Base-by-base conservation (phyloP, 805 yeast genomes). In the Saccharomycopsis sp. region DNA sequence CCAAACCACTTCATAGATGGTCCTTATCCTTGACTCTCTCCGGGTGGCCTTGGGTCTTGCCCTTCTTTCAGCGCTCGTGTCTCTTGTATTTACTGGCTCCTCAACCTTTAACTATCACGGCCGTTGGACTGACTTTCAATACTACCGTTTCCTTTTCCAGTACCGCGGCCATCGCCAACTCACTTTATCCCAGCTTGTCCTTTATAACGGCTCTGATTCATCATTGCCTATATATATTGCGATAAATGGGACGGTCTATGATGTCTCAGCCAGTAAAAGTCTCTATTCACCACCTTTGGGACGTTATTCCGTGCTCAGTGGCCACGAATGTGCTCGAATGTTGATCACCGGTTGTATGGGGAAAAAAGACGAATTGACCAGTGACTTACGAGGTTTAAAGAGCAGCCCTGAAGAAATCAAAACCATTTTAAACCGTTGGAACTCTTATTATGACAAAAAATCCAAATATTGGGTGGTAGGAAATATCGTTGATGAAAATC, bases 311-410 rank as follows among this genome's bases (percentile, higher is more conserved):
- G 58, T 66, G 31, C 69, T 81, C 51, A 67, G 77, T 25, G 92
- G 89, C 1, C 60, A 60, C 32, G 92, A 81, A 55, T 72, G 75
- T 30, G 77, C 86, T 2, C 60, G 88, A 21, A 81, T 80, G 15
- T 78, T 70, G 50, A 76, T 71, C 3, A 80, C 85, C 1, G 88
- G 88, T 2, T 80, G 87, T 50, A 74, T 81, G 44, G 54, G 58
- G 31, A 63, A 64, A 26, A 55, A 51, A 3, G 72, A 70, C 26
- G 80, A 80, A 50, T 65, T 66, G 45, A 79, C 88, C 0, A 68
- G 72, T 54, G 89, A 82, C 53, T 56, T 81, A 32, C 58, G 88
- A 27, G 86, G 79, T 0, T 57, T 80, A 18, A 74, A 71, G n/a
- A n/a, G n/a, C n/a, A n/a, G n/a, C 42, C 49, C 50, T 3, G 57